Percentiles rank a stretch among this genome's conserved stretches.
Conservation (phyloP, 83 land plant genomes). For the Picea abies region DNA sequence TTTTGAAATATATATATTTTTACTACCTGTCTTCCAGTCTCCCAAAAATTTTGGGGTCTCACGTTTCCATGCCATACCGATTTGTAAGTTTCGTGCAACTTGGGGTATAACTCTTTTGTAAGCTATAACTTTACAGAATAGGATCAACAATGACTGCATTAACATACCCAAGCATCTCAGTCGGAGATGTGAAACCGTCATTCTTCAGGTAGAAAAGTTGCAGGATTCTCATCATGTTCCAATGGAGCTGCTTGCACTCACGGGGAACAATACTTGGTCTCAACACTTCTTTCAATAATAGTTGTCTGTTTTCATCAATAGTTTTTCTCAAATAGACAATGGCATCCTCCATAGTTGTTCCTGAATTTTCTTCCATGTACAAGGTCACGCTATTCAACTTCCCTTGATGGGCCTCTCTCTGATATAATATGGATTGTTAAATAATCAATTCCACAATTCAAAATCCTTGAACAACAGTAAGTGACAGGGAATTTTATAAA, state of each 20-base stretch:
- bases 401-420: slow-evolving; percentile 64
- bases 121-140: slow-evolving; percentile 14
- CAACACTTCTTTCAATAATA: slow-evolving; percentile 44
- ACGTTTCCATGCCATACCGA: too few species aligned
- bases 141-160: slow-evolving; percentile 50
- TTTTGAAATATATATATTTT: too few species aligned
- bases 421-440: slow-evolving; percentile 8
- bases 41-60: too few species aligned
- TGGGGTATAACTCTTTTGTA: background rate
- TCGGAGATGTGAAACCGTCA: slow-evolving; percentile 64
- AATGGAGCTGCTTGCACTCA: slow-evolving; percentile 60
- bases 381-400: slow-evolving; percentile 51
- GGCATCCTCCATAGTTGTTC: slow-evolving; percentile 24
- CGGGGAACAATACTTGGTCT: slow-evolving; percentile 45
- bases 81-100: too few species aligned
- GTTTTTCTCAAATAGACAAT: slow-evolving; percentile 12
- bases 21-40: too few species aligned
- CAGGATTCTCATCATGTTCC: slow-evolving; percentile 60
- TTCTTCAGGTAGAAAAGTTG: slow-evolving; percentile 49
- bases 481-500: background rate
- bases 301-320: slow-evolving; percentile 32
- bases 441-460: background rate
- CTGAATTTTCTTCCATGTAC: slow-evolving; percentile 25
- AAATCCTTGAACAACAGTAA: background rate
- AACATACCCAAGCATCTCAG: slow-evolving; percentile 42